Conservation (phyloP, 345 rosid species). For the Garcia nutans region DNA sequence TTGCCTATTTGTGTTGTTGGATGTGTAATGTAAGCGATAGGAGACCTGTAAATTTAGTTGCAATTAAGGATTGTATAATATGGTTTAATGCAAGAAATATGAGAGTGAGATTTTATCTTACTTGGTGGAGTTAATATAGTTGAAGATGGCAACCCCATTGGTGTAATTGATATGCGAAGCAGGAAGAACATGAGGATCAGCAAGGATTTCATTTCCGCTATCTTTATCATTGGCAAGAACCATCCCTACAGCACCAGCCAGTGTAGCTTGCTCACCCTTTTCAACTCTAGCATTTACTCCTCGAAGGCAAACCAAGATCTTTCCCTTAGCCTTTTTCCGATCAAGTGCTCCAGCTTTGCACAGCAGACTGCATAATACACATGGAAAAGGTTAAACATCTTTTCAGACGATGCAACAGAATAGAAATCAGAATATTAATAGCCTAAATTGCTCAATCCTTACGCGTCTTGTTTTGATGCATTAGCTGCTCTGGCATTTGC, state of each 20-base stretch:
- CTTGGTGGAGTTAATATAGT: conserved; percentile 31
- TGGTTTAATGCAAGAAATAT: background rate
- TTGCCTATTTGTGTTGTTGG: conserved; percentile 13
- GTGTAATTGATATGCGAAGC: conserved; percentile 23
- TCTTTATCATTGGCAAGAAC: conserved; percentile 14
- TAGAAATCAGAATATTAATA: background rate
- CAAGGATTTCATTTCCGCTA: conserved; percentile 17
- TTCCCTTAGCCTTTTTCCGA: conserved; percentile 25
- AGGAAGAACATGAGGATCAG: conserved; percentile 24
- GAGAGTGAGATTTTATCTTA: background rate
- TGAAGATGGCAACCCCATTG: conserved; percentile 22
- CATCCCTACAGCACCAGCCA: conserved; percentile 28
- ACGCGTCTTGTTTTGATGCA: conserved; percentile 54
- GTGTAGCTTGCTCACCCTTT: conserved; percentile 20
- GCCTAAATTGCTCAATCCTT: conserved; percentile 28
- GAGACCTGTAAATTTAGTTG: conserved; percentile 12
- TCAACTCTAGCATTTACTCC: conserved; percentile 27
- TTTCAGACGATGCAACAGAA: background rate
- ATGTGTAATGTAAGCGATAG: conserved; percentile 23
- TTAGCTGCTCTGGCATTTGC: conserved; percentile 50
- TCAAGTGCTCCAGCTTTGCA: conserved; percentile 22
- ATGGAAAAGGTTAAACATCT: background rate
- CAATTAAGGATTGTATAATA: background rate
- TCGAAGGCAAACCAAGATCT: conserved; percentile 29
- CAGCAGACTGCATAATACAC: conserved; percentile 6